These are phyloP conservation scores for Paralagenidium karlingii DNA, from an alignment of 352 stramenopile species.

Conservation along the genomic window DNA sequence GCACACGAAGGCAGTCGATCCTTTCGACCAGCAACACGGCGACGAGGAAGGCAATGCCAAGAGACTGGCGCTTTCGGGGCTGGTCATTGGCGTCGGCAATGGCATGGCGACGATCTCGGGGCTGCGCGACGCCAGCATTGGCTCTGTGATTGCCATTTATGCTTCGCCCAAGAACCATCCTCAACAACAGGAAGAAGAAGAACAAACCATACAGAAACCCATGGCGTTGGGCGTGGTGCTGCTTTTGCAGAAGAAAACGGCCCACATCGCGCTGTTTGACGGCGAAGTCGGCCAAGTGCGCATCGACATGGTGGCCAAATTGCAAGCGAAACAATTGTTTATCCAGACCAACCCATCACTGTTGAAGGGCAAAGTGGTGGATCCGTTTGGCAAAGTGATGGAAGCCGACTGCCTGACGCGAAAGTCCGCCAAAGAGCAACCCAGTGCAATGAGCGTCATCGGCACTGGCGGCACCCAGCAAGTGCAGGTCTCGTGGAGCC, in stretches of 20 bases:
- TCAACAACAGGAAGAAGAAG: constrained; percentile 1
- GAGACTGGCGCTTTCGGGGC: too few species aligned
- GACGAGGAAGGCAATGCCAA: too few species aligned
- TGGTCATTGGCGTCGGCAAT: constrained; percentile 66
- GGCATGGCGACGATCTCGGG: constrained; percentile 59
- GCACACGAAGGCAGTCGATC: too few species aligned
- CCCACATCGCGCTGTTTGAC: constrained; percentile 42
- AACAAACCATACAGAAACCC: not conserved
- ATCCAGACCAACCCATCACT: constrained; percentile 27
- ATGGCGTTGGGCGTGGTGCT: constrained; percentile 37
- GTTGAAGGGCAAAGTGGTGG: constrained; percentile 31
- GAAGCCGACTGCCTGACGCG: not conserved
- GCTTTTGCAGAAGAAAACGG: constrained; percentile 42
- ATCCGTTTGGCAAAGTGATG: constrained; percentile 31
- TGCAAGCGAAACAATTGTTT: constrained; percentile 32
- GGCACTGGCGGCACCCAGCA: not conserved
- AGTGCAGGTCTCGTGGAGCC: constrained; percentile 35
- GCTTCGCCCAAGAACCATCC: constrained; percentile 5
- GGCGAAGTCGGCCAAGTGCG: constrained; percentile 14
- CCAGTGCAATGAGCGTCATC: not conserved
- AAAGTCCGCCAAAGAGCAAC: not conserved
- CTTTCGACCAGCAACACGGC: too few species aligned
- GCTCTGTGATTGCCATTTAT: constrained; percentile 46
- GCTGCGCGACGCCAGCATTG: constrained; percentile 50
- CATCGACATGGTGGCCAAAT: constrained; percentile 46